Evolutionary conservation across 2,329 filamentous ascomycete genomes (phyloP).

Genomic region (Botrytis hyacinthi): DNA sequence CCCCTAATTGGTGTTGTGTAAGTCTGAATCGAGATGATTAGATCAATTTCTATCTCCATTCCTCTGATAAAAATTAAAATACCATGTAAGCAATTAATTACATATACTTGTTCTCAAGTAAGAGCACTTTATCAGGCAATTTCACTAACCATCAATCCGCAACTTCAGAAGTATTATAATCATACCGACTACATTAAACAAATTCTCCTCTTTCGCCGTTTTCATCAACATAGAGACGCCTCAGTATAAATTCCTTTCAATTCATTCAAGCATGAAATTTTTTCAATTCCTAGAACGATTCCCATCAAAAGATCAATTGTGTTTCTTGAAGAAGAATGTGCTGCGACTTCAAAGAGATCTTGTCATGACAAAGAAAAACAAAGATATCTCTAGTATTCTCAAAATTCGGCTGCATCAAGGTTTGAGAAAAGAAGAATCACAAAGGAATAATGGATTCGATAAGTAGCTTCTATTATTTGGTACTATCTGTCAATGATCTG

Average conservation of each 20-base stretch:
- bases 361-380: slow-evolving; percentile 10
- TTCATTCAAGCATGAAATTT: neutral
- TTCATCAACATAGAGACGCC: neutral
- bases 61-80: neutral
- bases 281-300: neutral
- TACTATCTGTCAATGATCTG: neutral
- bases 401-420: neutral
- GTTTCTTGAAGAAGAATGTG: neutral
- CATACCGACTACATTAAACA: neutral
- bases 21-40: neutral
- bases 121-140: neutral
- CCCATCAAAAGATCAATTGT: slow-evolving; percentile 6
- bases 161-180: too few relatives aligned
- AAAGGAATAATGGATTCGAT: slow-evolving; percentile 1
- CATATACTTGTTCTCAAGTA: neutral
- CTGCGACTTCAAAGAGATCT: neutral
- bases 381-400: neutral
- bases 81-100: neutral
- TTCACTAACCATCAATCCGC: neutral
- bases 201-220: slow-evolving; percentile 1
- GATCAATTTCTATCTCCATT: rapidly evolving
- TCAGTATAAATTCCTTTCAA: neutral
- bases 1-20: neutral
- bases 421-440: neutral
- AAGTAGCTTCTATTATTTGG: slow-evolving; percentile 4